Evolutionary conservation across 768 basidiomycete genomes (phyloP).

Genomic region (Kwoniella shandongensis): DNA sequence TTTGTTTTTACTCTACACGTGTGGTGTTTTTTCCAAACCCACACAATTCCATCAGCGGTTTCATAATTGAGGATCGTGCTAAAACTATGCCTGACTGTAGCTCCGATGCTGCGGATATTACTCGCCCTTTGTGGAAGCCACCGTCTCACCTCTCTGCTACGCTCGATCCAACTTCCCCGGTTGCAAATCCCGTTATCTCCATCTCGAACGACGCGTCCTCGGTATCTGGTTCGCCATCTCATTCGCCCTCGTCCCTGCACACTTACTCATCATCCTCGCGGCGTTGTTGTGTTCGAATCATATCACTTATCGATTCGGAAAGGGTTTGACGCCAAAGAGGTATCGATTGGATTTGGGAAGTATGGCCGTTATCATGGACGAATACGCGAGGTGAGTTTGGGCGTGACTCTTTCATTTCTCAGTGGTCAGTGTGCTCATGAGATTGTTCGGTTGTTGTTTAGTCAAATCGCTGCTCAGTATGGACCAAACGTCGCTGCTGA

Average conservation of each 20-base stretch:
- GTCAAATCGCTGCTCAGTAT: constrained; percentile 73
- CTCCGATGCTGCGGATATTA: constrained; percentile 79
- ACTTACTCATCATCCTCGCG: constrained; percentile 65
- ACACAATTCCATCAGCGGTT: constrained; percentile 1
- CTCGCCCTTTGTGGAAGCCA: constrained; percentile 76
- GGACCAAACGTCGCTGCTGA: constrained; percentile 66
- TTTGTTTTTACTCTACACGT: background rate
- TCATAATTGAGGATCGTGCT: background rate
- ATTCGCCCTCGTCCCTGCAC: constrained; percentile 69
- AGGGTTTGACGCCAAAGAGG: constrained; percentile 83
- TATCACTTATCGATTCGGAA: constrained; percentile 81
- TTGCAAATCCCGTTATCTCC: constrained; percentile 67
- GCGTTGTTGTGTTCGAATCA: constrained; percentile 75
- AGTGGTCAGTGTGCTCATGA: too few relatives aligned
- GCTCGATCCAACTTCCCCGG: constrained; percentile 69
- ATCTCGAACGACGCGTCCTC: constrained; percentile 62
- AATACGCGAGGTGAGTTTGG: constrained; percentile 66
- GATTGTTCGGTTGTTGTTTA: constrained; percentile 38
- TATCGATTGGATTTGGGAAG: constrained; percentile 71
- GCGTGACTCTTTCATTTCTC: too few relatives aligned
- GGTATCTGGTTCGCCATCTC: constrained; percentile 66
- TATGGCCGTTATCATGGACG: constrained; percentile 82
- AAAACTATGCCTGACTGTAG: constrained; percentile 42
- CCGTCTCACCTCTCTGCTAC: constrained; percentile 71
- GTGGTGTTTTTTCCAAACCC: background rate